These are phyloP conservation scores for Elsinoe ampelina DNA, from an alignment of 2,329 filamentous ascomycete genomes.

Conservation along the genomic window DNA sequence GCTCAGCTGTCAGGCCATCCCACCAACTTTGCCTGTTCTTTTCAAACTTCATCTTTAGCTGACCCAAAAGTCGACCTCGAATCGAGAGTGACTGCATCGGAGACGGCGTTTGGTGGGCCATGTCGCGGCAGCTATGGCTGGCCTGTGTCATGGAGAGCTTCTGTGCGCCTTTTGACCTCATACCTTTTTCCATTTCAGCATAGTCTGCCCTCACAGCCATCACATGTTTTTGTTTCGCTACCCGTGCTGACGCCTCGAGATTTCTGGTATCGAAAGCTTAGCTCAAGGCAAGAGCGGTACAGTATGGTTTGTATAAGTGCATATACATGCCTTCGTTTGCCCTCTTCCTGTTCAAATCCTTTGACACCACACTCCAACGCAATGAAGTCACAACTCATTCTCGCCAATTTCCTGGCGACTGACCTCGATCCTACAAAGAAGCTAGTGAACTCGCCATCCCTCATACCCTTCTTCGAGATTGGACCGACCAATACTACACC, in stretches of 20 bases:
- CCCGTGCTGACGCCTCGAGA: neutral
- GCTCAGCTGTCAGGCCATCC: neutral
- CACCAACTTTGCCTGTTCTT: neutral
- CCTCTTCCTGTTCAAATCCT: neutral
- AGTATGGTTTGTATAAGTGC: neutral
- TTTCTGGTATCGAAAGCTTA: neutral
- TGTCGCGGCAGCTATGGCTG: neutral
- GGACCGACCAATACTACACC: neutral
- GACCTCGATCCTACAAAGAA: neutral
- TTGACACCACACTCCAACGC: neutral
- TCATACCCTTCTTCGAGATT: slow-evolving; percentile 2
- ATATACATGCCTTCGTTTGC: neutral
- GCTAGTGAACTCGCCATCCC: slow-evolving; percentile 1
- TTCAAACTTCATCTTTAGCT: neutral
- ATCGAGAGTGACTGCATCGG: neutral
- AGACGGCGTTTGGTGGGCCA: neutral
- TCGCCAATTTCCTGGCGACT: neutral
- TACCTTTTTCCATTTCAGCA: neutral
- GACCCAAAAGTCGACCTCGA: neutral
- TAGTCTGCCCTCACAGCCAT: neutral
- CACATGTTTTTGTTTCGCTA: neutral
- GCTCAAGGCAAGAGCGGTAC: neutral
- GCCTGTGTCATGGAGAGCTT: neutral
- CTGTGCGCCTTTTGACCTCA: neutral
- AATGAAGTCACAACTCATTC: neutral